Conservation (phyloP, 192 early-diverging fungal species). For the Mortierella claussenii region DNA sequence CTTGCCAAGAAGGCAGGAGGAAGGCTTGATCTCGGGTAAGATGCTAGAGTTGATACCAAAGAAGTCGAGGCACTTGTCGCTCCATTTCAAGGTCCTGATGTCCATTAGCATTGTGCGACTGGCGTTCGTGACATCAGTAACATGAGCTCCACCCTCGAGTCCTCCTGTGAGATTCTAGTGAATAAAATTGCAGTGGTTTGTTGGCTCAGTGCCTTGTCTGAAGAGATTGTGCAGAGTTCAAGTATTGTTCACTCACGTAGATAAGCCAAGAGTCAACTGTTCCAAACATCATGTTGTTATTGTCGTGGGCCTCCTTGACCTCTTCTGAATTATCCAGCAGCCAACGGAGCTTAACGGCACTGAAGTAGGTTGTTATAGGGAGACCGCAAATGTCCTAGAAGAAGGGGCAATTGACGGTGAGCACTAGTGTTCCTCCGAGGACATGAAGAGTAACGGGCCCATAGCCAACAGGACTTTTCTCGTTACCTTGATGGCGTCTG, state of each 20-base stretch:
- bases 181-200: too few species aligned
- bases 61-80: conserved; percentile 77
- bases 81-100: conserved; percentile 84
- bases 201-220: not conserved
- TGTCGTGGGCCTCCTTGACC: conserved; percentile 79
- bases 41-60: conserved; percentile 72
- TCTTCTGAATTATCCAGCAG: conserved; percentile 83
- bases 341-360: conserved; percentile 92
- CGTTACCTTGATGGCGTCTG: conserved; percentile 48
- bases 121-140: conserved; percentile 95
- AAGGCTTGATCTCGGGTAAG: conserved; percentile 86
- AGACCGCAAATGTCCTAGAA: conserved; percentile 78
- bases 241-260: conserved; percentile 64
- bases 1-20: conserved; percentile 80
- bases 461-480: not conserved
- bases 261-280: conserved; percentile 96
- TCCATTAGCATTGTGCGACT: conserved; percentile 97
- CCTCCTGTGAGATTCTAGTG: conserved; percentile 90
- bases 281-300: conserved; percentile 82
- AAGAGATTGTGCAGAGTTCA: not conserved
- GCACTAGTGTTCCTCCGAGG: too few species aligned
- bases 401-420: too few species aligned
- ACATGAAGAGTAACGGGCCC: too few species aligned
- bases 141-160: conserved; percentile 71
- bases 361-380: conserved; percentile 93